phyloP scores from a whole-genome alignment of 176 grass and related monocot species.

The Oryza australiensis region DNA sequence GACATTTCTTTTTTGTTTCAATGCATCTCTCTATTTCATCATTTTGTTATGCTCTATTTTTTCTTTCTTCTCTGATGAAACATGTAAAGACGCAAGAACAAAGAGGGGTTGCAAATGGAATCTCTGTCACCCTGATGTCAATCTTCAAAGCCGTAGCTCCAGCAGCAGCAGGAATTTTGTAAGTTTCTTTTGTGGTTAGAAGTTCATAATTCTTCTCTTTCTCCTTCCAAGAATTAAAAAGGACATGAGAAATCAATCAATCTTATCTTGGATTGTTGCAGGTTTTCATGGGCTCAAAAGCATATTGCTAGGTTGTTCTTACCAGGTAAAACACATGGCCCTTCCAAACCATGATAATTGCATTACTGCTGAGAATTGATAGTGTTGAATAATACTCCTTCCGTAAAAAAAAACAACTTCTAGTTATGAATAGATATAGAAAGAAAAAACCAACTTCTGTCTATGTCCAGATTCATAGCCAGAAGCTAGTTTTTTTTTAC shows the following conservation, averaged over 20 bases:
- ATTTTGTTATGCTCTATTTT: neutral
- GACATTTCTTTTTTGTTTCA: neutral
- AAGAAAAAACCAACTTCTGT: neutral
- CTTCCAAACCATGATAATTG: neutral
- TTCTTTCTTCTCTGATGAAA: conserved; percentile 18
- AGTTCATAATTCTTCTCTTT: neutral
- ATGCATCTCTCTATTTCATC: neutral
- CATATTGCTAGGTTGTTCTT: conserved; percentile 45
- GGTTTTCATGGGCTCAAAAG: conserved; percentile 78
- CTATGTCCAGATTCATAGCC: too few species aligned
- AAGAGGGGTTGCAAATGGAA: conserved; percentile 73
- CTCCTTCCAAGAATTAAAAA: neutral
- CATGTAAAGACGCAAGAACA: conserved; percentile 56
- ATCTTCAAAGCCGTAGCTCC: conserved; percentile 67
- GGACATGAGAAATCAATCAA: neutral
- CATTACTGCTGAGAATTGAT: neutral
- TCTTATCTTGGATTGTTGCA: conserved; percentile 13
- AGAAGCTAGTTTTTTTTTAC: too few species aligned
- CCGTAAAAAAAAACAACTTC: too few species aligned
- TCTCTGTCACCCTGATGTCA: conserved; percentile 71
- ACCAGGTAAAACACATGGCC: conserved; percentile 39
- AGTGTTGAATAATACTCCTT: too few species aligned
- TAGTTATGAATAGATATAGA: too few species aligned
- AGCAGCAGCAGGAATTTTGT: conserved; percentile 65
- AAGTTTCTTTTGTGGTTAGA: conserved; percentile 16